Conservation (phyloP, 2,329 filamentous ascomycete species). For the Ciborinia camelliae region DNA sequence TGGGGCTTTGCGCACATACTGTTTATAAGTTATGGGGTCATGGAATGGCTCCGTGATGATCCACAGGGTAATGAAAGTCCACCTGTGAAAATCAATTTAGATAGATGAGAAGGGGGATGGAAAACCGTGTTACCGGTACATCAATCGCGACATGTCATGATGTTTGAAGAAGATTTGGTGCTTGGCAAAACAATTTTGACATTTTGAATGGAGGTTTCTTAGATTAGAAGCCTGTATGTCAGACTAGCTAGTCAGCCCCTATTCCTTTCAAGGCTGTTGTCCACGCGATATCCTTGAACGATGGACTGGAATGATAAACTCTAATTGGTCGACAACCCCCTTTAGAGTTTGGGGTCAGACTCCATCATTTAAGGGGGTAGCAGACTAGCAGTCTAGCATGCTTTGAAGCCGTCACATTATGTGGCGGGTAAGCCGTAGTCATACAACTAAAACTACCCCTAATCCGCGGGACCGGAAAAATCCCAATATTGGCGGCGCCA, state of each 20-base stretch:
- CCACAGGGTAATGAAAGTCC: neutral
- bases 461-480: neutral
- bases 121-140: slow-evolving; percentile 3
- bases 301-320: too few relatives aligned
- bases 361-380: too few relatives aligned
- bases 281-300: too few relatives aligned
- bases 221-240: neutral
- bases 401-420: too few relatives aligned
- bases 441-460: neutral
- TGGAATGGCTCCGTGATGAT: neutral
- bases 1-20: neutral
- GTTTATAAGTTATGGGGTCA: neutral
- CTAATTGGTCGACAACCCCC: too few relatives aligned
- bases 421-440: too few relatives aligned
- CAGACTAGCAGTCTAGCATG: too few relatives aligned
- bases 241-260: slow-evolving; percentile 1
- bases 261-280: neutral
- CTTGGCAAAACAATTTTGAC: neutral
- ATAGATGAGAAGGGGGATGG: too few relatives aligned
- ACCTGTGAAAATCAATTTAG: neutral
- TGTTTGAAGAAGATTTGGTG: neutral
- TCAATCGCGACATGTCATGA: neutral
- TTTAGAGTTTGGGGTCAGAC: too few relatives aligned
- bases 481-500: neutral
- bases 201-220: neutral